Percentiles rank a stretch among this genome's conserved stretches.
These are phyloP conservation scores for Torulaspora gathmanii DNA, from an alignment of 805 yeast species.

Conservation along the genomic window DNA sequence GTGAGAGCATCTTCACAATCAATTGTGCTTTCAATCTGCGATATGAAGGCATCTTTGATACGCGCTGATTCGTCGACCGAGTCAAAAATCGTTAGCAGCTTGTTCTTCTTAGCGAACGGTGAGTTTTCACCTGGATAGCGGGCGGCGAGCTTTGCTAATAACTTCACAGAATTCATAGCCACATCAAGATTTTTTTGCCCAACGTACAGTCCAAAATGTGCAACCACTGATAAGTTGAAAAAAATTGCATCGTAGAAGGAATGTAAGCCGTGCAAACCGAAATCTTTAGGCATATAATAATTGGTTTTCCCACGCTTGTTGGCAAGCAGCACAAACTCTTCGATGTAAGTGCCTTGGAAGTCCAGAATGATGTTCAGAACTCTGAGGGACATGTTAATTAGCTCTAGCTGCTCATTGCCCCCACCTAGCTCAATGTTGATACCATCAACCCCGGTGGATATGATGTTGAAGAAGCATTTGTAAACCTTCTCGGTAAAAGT, in stretches of 20 bases:
- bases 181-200: constrained; percentile 51
- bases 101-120: constrained; percentile 46
- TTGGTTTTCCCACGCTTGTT: constrained; percentile 27
- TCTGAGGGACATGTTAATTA: constrained; percentile 40
- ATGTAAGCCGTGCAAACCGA: constrained; percentile 55
- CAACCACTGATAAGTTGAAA: constrained; percentile 64
- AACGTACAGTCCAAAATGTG: constrained; percentile 69
- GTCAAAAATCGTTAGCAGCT: constrained; percentile 64
- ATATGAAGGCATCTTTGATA: constrained; percentile 66
- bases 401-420: constrained; percentile 31
- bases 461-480: constrained; percentile 50
- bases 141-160: constrained; percentile 48
- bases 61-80: constrained; percentile 74
- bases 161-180: constrained; percentile 49
- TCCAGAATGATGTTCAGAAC: constrained; percentile 45
- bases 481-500: constrained; percentile 58
- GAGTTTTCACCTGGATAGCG: constrained; percentile 29
- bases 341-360: constrained; percentile 54
- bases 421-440: constrained; percentile 31
- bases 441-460: constrained; percentile 56
- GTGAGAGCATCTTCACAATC: constrained; percentile 39
- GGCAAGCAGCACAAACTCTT: constrained; percentile 39
- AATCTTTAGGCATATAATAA: constrained; percentile 33
- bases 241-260: constrained; percentile 69
- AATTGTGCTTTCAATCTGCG: constrained; percentile 53